phyloP scores from a whole-genome alignment of 441 rosid species.

The Rhodomyrtus psidioides region DNA sequence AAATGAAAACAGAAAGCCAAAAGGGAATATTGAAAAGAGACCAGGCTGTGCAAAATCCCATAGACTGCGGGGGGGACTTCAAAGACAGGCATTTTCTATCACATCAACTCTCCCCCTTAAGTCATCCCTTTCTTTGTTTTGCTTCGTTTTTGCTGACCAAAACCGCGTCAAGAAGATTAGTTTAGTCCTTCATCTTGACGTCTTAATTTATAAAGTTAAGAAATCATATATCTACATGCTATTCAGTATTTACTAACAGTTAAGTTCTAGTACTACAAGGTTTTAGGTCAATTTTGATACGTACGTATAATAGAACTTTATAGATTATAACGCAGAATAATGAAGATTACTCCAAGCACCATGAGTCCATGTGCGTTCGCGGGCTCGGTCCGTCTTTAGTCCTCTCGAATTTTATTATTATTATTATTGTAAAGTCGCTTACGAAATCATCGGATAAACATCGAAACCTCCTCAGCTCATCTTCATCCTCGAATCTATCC shows the following conservation, averaged over 20 bases:
- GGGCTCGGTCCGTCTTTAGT: background rate
- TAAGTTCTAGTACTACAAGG: background rate
- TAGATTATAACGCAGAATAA: background rate
- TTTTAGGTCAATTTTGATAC: background rate
- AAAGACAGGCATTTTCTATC: background rate
- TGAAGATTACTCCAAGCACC: background rate
- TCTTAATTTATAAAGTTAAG: background rate
- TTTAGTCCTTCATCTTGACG: background rate
- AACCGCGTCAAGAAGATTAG: conserved; percentile 30
- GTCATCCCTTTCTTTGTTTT: background rate
- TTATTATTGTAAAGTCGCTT: background rate
- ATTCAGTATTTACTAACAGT: background rate
- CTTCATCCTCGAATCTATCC: background rate
- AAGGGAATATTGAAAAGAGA: conserved; percentile 8
- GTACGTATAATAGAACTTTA: background rate
- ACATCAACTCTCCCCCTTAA: background rate
- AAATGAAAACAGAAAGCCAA: background rate
- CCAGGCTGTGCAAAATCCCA: conserved; percentile 40
- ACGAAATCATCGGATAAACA: background rate
- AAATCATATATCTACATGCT: background rate
- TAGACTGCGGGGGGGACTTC: conserved; percentile 31
- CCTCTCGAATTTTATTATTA: background rate
- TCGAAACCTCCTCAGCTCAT: no score
- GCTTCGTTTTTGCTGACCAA: conserved; percentile 6
- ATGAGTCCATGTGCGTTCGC: background rate